Base-by-base conservation (phyloP, 257 asterid species). In the Ophiorrhiza pumila region DNA sequence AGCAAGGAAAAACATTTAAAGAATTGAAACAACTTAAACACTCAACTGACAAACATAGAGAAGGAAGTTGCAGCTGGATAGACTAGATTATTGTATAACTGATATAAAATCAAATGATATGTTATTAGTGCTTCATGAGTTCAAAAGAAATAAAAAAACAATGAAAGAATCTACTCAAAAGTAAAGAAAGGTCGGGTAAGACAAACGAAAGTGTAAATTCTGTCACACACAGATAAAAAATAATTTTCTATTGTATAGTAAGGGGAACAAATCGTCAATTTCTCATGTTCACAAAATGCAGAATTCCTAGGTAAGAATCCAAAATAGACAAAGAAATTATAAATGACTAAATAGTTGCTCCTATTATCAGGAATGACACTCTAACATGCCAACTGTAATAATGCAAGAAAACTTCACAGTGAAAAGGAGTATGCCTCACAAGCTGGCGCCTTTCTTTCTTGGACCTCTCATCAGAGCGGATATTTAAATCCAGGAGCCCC, bases 391-490 rank as follows among this genome's bases (percentile, higher is more conserved):
- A 46, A 45, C 11, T 6, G 8, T 35, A 22, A 52, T 50, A 57
- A 43, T 31, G 46, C 22, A 75, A 67, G 41, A 71, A 75, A 74
- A 15, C 25, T 58, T 71, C 47, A 72, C 37, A 67, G 65, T 47
- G 52, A 37, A 74, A 74, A 53, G 49, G 60, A 72, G 76, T 75
- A 67, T 79, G 78, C 75, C 99, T 94, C 87, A 94, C 99, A 85
- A 88, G 87, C 83, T 88, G 95, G 13, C 97, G 97, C 79, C 99
- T 94, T 85, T 94, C 98, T 88, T 91, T 94, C 90, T 94, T 94
- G 87, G 95, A 82, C 82, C 83, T 91, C 76, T 85, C 96, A 76
- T 90, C 85, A 62, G 89, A 37, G 72, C 96, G 96, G 58, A 94
- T 68, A 75, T 94, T 94, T 79, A 94, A 82, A 77, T 88, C 96